Percentiles rank a stretch among this genome's conserved stretches.
These are phyloP conservation scores for Mytilinidion resinicola DNA, from an alignment of 495 filamentous ascomycete genomes.

Conservation along the genomic window DNA sequence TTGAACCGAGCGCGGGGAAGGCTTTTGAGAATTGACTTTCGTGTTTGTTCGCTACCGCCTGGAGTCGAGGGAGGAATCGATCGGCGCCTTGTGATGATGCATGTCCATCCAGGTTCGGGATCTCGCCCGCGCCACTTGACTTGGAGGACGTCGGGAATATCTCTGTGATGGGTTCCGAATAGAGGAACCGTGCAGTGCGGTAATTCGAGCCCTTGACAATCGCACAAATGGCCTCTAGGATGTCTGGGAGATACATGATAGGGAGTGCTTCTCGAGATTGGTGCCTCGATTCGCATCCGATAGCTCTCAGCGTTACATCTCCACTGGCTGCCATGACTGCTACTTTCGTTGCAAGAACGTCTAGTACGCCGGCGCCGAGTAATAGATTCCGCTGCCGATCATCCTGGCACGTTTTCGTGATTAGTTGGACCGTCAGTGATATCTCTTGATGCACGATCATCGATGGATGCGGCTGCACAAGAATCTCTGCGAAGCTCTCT, in stretches of 20 bases:
- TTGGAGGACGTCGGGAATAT: slow-evolving; percentile 22
- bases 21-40: slow-evolving; percentile 28
- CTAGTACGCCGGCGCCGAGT: slow-evolving; percentile 65
- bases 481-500: slow-evolving; percentile 52
- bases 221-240: slow-evolving; percentile 73
- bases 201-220: slow-evolving; percentile 76
- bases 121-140: not conserved
- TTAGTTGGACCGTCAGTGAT: slow-evolving; percentile 58
- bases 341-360: slow-evolving; percentile 70
- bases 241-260: slow-evolving; percentile 54
- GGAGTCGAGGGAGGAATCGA: slow-evolving; percentile 32
- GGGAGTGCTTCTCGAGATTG: slow-evolving; percentile 40
- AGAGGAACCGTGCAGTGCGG: slow-evolving; percentile 69
- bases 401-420: slow-evolving; percentile 61
- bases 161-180: slow-evolving; percentile 63
- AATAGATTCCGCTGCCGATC: slow-evolving; percentile 63
- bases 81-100: slow-evolving; percentile 14
- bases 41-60: slow-evolving; percentile 27
- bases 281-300: slow-evolving; percentile 44
- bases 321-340: slow-evolving; percentile 64
- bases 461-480: slow-evolving; percentile 51
- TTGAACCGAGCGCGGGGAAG: slow-evolving; percentile 54
- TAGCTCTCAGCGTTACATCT: slow-evolving; percentile 52
- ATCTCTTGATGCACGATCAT: slow-evolving; percentile 58
- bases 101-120: slow-evolving; percentile 7